Evolutionary conservation across 2,329 filamentous ascomycete species (phyloP).

Genomic region (Aspergillus thermomutatus): DNA sequence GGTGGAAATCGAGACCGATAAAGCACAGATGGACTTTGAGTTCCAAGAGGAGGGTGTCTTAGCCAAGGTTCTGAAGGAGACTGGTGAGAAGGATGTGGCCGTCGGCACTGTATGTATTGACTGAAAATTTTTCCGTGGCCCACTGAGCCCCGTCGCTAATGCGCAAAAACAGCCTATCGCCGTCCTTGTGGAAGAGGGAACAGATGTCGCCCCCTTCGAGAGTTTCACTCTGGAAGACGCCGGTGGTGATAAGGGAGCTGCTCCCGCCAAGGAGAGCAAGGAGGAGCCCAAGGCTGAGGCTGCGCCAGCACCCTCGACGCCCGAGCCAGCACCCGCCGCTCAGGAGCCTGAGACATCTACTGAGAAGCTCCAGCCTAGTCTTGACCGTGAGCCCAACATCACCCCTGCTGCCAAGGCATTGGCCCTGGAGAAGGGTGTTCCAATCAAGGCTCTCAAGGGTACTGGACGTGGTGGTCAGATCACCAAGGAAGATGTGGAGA

Average conservation of each 20-base stretch:
- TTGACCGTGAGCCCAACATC: conserved; percentile 77
- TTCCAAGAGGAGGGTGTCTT: conserved; percentile 97
- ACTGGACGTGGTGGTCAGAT: conserved; percentile 81
- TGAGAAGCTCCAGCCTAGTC: conserved; percentile 75
- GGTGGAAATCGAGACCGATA: conserved; percentile 98
- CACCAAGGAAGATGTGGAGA: conserved; percentile 90
- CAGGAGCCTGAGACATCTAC: conserved; percentile 70
- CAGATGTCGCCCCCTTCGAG: conserved; percentile 83
- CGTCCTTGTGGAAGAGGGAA: conserved; percentile 86
- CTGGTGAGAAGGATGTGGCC: conserved; percentile 87
- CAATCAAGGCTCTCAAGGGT: conserved; percentile 76
- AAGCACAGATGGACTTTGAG: conserved; percentile 99
- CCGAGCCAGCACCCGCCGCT: conserved; percentile 46
- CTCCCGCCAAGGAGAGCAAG: conserved; percentile 61
- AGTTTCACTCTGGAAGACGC: conserved; percentile 86
- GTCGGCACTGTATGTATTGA: conserved; percentile 80
- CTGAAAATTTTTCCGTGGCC: conserved; percentile 15
- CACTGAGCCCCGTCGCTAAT: conserved; percentile 15
- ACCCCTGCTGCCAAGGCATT: conserved; percentile 73
- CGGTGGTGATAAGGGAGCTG: conserved; percentile 70
- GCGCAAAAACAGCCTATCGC: conserved; percentile 74
- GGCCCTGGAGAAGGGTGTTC: conserved; percentile 79
- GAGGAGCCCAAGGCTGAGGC: conserved; percentile 51
- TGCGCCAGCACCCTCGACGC: conserved; percentile 61
- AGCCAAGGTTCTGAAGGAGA: conserved; percentile 89